A percentile compares a stretch with the other conserved stretches of the same genome.
These are phyloP conservation scores for Pseudogymnoascus sp. DNA, from an alignment of 2,329 filamentous ascomycete genomes.

Conservation along the genomic window DNA sequence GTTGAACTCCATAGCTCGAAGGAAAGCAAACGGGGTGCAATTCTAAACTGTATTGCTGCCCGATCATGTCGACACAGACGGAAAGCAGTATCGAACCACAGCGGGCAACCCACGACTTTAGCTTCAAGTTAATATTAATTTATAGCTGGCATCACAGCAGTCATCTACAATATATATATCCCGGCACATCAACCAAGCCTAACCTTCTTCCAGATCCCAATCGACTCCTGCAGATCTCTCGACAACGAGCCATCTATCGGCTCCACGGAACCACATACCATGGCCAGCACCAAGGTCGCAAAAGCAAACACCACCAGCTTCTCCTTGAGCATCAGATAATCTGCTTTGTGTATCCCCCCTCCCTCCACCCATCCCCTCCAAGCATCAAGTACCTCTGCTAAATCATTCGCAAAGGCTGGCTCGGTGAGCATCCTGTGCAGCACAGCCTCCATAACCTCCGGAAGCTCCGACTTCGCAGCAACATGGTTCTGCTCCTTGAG, in stretches of 20 bases:
- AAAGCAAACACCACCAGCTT: slow-evolving; percentile 38
- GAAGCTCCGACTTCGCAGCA: slow-evolving; percentile 25
- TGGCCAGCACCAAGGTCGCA: slow-evolving; percentile 39
- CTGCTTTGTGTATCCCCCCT: slow-evolving; percentile 43
- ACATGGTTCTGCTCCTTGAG: slow-evolving; percentile 29
- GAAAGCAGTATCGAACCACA: neutral
- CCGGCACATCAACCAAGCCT: slow-evolving; percentile 35
- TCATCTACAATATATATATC: neutral
- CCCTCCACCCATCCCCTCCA: slow-evolving; percentile 50
- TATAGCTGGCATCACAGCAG: neutral
- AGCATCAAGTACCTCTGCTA: slow-evolving; percentile 39
- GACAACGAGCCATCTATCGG: slow-evolving; percentile 41
- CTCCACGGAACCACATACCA: slow-evolving; percentile 39
- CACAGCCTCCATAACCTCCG: slow-evolving; percentile 37
- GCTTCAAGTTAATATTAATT: neutral
- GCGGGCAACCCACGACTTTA: neutral
- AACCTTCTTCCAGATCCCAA: slow-evolving; percentile 46
- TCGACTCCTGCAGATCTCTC: slow-evolving; percentile 47
- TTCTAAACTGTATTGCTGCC: neutral
- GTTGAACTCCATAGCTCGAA: neutral
- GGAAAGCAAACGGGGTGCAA: neutral
- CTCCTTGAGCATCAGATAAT: slow-evolving; percentile 34
- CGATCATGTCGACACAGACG: neutral
- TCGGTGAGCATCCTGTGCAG: slow-evolving; percentile 47
- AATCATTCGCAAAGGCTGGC: slow-evolving; percentile 32